Evolutionary conservation across 306 rosid genomes (phyloP).

Genomic region (Citrullus amarus): DNA sequence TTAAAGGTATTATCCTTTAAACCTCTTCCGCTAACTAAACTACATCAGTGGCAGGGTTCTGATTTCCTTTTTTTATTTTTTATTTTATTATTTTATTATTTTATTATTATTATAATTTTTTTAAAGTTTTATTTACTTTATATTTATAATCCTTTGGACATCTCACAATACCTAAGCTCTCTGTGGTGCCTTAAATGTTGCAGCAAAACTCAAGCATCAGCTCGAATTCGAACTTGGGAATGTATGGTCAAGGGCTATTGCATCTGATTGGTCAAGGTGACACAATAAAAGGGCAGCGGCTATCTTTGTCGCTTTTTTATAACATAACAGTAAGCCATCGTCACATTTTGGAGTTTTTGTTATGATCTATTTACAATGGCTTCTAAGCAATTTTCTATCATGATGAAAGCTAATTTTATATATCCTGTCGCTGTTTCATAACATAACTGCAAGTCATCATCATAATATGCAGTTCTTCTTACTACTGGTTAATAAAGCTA

Average conservation of each 20-base stretch:
- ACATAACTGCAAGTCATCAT: conserved; percentile 65
- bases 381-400: background rate
- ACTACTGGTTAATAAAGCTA: background rate
- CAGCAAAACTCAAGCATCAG: conserved; percentile 83
- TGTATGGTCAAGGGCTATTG: conserved; percentile 94
- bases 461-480: background rate
- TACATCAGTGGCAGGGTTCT: background rate
- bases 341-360: background rate
- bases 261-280: conserved; percentile 84
- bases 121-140: background rate
- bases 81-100: background rate
- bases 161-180: conserved; percentile 17
- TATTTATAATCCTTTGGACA: conserved; percentile 12
- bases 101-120: background rate
- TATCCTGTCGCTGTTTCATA: conserved; percentile 20
- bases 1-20: conserved; percentile 49
- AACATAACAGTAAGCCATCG: conserved; percentile 78
- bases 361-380: background rate
- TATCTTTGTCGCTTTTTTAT: conserved; percentile 95
- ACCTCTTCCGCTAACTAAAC: conserved; percentile 15
- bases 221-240: conserved; percentile 83
- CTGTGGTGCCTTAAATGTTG: conserved; percentile 23
- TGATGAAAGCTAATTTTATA: background rate
- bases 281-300: conserved; percentile 83
- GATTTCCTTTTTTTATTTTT: no score